A percentile compares a stretch with the other conserved stretches of the same genome.
Evolutionary conservation across 2,329 filamentous ascomycete species (phyloP).

Genomic region (Colletotrichum sp.): DNA sequence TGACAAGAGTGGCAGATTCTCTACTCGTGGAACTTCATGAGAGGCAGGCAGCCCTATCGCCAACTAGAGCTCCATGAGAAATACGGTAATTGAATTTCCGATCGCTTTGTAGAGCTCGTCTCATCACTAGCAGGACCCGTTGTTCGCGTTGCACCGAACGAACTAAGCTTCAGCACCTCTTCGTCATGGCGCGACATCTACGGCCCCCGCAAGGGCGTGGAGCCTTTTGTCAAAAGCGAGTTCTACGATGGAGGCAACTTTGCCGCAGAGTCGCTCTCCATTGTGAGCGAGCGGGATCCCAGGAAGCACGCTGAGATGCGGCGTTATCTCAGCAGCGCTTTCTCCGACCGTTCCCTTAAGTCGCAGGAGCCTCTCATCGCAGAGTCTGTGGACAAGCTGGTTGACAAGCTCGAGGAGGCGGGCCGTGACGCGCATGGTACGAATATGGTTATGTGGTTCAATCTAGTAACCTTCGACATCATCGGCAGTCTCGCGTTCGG

Average conservation of each 20-base stretch:
- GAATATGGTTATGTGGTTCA: slow-evolving; percentile 30
- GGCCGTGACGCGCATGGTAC: slow-evolving; percentile 19
- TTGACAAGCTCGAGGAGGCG: background rate
- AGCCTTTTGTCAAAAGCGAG: slow-evolving; percentile 25
- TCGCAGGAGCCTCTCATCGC: slow-evolving; percentile 33
- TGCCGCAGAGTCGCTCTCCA: slow-evolving; percentile 25
- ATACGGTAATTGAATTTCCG: background rate
- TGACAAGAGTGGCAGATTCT: background rate
- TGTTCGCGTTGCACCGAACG: slow-evolving; percentile 50
- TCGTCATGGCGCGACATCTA: slow-evolving; percentile 46
- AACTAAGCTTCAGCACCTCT: slow-evolving; percentile 46
- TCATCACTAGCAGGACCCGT: slow-evolving; percentile 40
- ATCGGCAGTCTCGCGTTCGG: slow-evolving; percentile 33
- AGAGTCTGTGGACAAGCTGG: slow-evolving; percentile 20
- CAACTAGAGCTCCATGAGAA: background rate
- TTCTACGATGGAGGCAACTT: slow-evolving; percentile 33
- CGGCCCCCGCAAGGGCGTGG: slow-evolving; percentile 23
- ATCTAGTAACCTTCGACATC: slow-evolving; percentile 31
- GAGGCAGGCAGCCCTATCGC: background rate
- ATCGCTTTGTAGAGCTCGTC: background rate
- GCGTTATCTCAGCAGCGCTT: slow-evolving; percentile 31
- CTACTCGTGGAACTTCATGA: background rate
- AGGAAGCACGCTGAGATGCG: slow-evolving; percentile 30
- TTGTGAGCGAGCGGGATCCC: slow-evolving; percentile 33
- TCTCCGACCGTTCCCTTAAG: slow-evolving; percentile 31